These are phyloP conservation scores for Zygoascus bituminiphila DNA, from an alignment of 805 yeast genomes.

Conservation along the genomic window DNA sequence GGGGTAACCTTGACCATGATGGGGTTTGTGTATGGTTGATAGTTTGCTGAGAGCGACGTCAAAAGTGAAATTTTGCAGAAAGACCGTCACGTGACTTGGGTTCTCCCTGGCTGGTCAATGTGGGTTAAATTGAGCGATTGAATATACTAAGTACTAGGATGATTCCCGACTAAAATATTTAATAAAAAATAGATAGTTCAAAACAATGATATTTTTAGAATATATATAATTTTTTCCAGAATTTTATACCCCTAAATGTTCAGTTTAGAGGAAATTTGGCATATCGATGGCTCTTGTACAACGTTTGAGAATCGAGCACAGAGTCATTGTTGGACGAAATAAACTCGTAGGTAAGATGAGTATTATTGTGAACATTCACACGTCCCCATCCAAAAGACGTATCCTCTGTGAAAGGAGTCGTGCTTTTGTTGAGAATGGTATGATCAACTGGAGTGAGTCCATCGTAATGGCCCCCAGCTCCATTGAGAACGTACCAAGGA, in stretches of 20 bases:
- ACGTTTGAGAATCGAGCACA: slow-evolving; percentile 23
- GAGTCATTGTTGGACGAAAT: slow-evolving; percentile 22
- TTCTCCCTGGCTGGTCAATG: too few species aligned
- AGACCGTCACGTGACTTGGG: too few species aligned
- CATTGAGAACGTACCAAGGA: slow-evolving; percentile 28
- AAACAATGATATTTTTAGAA: too few species aligned
- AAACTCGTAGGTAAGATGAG: slow-evolving; percentile 27
- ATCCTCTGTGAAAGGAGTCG: slow-evolving; percentile 8
- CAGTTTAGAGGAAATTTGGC: neutral
- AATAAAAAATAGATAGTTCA: too few species aligned
- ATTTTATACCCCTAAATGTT: too few species aligned
- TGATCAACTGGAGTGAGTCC: slow-evolving; percentile 19
- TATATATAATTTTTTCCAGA: too few species aligned
- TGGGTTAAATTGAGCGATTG: too few species aligned
- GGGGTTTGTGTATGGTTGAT: slow-evolving; percentile 2
- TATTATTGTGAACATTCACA: slow-evolving; percentile 25
- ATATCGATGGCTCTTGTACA: slow-evolving; percentile 15
- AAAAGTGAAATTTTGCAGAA: neutral
- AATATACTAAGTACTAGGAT: too few species aligned
- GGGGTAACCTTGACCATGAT: slow-evolving; percentile 70
- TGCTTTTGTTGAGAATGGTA: neutral
- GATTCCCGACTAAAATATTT: too few species aligned
- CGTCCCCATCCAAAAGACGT: slow-evolving; percentile 24
- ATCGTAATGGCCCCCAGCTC: slow-evolving; percentile 27
- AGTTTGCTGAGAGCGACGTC: neutral